Conservation (phyloP, 75 land plant species). For the Sequoia sempervirens region DNA sequence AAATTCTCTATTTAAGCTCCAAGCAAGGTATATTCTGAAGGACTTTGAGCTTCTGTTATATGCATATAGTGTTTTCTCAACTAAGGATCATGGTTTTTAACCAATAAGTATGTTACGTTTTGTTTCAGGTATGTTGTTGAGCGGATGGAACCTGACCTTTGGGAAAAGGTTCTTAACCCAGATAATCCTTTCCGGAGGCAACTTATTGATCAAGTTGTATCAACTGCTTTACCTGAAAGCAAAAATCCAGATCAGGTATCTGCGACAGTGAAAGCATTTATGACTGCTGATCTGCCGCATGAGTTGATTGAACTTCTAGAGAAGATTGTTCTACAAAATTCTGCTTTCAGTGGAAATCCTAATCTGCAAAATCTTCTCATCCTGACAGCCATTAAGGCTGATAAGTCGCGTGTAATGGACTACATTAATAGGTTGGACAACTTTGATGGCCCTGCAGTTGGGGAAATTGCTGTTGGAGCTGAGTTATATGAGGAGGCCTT, state of each 20-base stretch:
- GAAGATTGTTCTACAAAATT: slow-evolving; percentile 97
- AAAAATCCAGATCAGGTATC: slow-evolving; percentile 99
- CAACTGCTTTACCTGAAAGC: slow-evolving; percentile 98
- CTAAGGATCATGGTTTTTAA: neutral
- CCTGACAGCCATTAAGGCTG: slow-evolving; percentile 95
- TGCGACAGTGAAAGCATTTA: slow-evolving; percentile 98
- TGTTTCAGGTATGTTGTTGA: slow-evolving; percentile 90
- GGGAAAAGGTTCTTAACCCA: slow-evolving; percentile 87
- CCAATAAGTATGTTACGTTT: neutral
- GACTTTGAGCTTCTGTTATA: neutral
- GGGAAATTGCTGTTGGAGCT: slow-evolving; percentile 97
- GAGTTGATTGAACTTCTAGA: slow-evolving; percentile 97
- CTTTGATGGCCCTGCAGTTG: slow-evolving; percentile 99
- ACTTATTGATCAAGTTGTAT: slow-evolving; percentile 98
- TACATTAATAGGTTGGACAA: slow-evolving; percentile 92
- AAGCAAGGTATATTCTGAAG: slow-evolving; percentile 64
- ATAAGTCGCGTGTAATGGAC: slow-evolving; percentile 94
- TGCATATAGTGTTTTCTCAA: neutral
- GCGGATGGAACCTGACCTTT: slow-evolving; percentile 92
- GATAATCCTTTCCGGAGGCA: slow-evolving; percentile 92
- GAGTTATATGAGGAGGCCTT: slow-evolving; percentile 94
- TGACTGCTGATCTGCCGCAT: slow-evolving; percentile 99
- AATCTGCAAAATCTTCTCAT: slow-evolving; percentile 95
- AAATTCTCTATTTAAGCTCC: slow-evolving; percentile 93
- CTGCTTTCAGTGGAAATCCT: slow-evolving; percentile 97